Base-by-base conservation (phyloP, 225 moss, liverwort and hornwort genomes). In the Neckera pumila region DNA sequence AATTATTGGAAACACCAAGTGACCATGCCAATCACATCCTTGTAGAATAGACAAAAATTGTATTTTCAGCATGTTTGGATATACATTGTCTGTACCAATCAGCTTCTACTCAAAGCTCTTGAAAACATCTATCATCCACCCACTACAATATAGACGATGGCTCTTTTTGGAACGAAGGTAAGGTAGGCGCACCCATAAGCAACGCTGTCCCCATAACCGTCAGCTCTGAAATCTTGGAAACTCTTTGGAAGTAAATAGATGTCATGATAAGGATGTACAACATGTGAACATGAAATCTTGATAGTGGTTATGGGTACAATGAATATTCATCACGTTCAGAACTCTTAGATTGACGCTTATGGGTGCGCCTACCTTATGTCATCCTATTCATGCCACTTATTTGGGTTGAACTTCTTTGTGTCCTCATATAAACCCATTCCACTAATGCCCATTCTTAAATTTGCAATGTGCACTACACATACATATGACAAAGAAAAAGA, bases 51-150 rank as follows among this genome's bases (percentile, higher is more conserved):
- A 18, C 18, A 11, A 8, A 38, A 58, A 28, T 5, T 28, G 12
- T 19, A 40, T 42, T 59, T 28, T 19, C 0, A 19, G 1, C 28
- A 28, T 8, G 2, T 3, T 15, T 40, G 5, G 12, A 19, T 40
- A 12, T 12, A 58, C 40, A 58, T 8, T 1, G 3, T 25, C 1
- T 0, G 0, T 79, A 40, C 20, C 8, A 1, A 27, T 13, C 12
- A 28, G 8, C 58, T 12, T 79, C 12, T 19, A 18, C 0, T 79
- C 2, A 1, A 19, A 58, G 2, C 19, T 58, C 11, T 58, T 19
- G 8, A 40, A 58, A 79, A 27, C 12, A 79, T 58, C 28, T 19
- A 38, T 19, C 11, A 17, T 28, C 18, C 8, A 28, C 4, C 28
- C 2, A 19, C 1, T 28, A 47, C 47, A 47, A 47, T 47, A 2